A percentile compares a stretch with the other conserved stretches of the same genome.
Conservation (phyloP, 2,329 filamentous ascomycete species). For the Hymenoscyphus occultus region DNA sequence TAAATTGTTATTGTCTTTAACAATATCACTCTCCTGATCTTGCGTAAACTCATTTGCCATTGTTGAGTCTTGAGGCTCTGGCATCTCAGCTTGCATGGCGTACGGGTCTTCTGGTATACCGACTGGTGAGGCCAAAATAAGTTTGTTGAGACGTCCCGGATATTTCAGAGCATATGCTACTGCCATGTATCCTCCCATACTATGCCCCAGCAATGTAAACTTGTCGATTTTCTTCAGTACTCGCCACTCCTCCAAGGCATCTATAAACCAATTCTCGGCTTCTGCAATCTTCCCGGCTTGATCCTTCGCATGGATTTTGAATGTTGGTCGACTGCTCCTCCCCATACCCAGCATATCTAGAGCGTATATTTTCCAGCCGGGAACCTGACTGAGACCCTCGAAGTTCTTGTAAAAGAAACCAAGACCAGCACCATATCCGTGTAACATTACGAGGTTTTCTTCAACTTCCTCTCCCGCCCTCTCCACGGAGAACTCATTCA, state of each 20-base stretch:
- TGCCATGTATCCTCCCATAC: conserved; percentile 89
- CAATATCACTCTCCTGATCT: conserved; percentile 56
- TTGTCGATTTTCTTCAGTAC: conserved; percentile 83
- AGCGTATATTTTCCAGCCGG: conserved; percentile 86
- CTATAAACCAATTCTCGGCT: conserved; percentile 93
- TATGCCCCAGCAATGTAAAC: conserved; percentile 92
- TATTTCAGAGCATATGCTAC: conserved; percentile 96
- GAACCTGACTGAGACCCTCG: conserved; percentile 73
- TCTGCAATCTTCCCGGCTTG: conserved; percentile 77
- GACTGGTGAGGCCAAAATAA: conserved; percentile 91
- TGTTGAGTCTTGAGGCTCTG: conserved; percentile 70
- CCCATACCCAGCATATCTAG: conserved; percentile 97
- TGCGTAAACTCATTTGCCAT: conserved; percentile 76
- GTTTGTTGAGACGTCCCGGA: conserved; percentile 88
- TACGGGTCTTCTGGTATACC: conserved; percentile 94
- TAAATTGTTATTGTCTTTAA: conserved; percentile 50
- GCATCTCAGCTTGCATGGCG: conserved; percentile 76
- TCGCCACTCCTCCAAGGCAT: conserved; percentile 95
- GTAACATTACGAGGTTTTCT: conserved; percentile 89
- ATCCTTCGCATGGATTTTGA: conserved; percentile 81
- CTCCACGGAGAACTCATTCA: conserved; percentile 64
- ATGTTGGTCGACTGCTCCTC: conserved; percentile 77
- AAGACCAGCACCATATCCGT: conserved; percentile 92
- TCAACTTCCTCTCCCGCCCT: conserved; percentile 71
- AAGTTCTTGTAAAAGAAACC: conserved; percentile 99